Percentiles rank a stretch among this genome's conserved stretches.
Evolutionary conservation across 1,284 basidiomycete species (phyloP).

Genomic region (Leccinum subrobustum): DNA sequence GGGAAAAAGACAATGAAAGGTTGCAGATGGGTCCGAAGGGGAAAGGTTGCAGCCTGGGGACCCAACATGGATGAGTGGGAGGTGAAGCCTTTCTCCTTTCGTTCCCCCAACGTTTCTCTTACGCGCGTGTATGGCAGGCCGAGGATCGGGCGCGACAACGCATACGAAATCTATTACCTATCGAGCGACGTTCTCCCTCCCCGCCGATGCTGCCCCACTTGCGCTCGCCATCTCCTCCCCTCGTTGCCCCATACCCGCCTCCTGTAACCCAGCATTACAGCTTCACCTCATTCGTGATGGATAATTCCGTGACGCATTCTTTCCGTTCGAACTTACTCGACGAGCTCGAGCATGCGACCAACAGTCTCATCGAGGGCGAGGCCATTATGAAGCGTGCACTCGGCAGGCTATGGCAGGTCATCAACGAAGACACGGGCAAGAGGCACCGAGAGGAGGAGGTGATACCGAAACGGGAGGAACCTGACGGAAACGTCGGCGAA

Average conservation of each 20-base stretch:
- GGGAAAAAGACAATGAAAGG: conserved; percentile 68
- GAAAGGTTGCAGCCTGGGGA: conserved; percentile 77
- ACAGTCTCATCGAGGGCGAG: conserved; percentile 77
- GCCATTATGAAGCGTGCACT: conserved; percentile 66
- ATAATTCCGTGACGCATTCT: conserved; percentile 77
- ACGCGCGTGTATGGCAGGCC: conserved; percentile 42
- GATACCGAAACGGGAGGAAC: conserved; percentile 67
- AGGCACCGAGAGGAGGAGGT: conserved; percentile 37
- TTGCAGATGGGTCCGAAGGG: conserved; percentile 72
- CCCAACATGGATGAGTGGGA: conserved; percentile 80
- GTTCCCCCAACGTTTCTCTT: conserved; percentile 10
- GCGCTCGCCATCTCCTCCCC: conserved; percentile 56
- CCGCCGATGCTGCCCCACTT: conserved; percentile 59
- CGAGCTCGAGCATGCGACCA: conserved; percentile 75
- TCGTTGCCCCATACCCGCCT: conserved; percentile 66
- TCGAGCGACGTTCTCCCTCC: conserved; percentile 54
- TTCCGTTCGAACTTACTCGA: conserved; percentile 75
- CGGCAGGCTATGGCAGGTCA: conserved; percentile 75
- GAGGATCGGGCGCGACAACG: conserved; percentile 81
- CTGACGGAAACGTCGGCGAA: conserved; percentile 50
- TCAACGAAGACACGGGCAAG: conserved; percentile 62
- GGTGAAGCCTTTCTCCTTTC: conserved; percentile 41
- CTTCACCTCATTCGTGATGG: conserved; percentile 81
- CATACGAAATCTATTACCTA: conserved; percentile 61
- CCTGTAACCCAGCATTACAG: conserved; percentile 64